Evolutionary conservation across 768 basidiomycete species (phyloP).

Genomic region (Mycena crocata): DNA sequence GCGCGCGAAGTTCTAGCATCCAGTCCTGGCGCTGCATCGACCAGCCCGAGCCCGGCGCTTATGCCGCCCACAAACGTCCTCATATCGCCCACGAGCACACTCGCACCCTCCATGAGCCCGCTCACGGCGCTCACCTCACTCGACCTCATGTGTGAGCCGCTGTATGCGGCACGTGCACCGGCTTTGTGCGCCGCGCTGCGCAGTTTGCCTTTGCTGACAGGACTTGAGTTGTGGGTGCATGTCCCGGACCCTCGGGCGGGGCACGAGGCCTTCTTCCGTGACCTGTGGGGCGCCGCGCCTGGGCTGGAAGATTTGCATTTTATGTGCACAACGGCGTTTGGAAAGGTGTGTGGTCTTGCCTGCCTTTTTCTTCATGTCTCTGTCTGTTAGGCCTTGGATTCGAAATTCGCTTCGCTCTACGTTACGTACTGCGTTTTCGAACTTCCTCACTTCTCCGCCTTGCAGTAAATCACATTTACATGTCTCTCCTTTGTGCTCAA

Average conservation of each 20-base stretch:
- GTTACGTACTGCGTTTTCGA: not conserved
- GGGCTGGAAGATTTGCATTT: conserved; percentile 61
- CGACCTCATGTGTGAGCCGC: conserved; percentile 62
- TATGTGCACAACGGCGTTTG: conserved; percentile 63
- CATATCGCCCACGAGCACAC: conserved; percentile 45
- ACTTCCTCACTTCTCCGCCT: no score
- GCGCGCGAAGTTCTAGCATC: no score
- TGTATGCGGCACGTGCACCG: conserved; percentile 50
- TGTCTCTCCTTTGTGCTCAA: no score
- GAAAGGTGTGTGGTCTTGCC: conserved; percentile 52
- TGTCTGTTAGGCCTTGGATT: no score
- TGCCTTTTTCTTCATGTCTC: not conserved
- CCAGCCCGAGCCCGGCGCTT: no score
- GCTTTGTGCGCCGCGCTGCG: conserved; percentile 49
- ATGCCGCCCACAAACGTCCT: no score
- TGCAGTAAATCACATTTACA: no score
- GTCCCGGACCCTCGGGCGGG: conserved; percentile 48
- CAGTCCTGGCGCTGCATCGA: no score
- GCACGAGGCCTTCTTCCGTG: conserved; percentile 48
- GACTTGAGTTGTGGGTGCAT: conserved; percentile 62
- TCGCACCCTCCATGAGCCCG: not conserved
- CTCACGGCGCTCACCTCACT: conserved; percentile 49
- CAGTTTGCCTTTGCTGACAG: conserved; percentile 51
- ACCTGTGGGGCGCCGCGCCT: conserved; percentile 50
- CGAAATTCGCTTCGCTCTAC: not conserved